A percentile compares a stretch with the other conserved stretches of the same genome.
Evolutionary conservation across 495 filamentous ascomycete genomes (phyloP).

Genomic region (Hypoxylon trugodes): DNA sequence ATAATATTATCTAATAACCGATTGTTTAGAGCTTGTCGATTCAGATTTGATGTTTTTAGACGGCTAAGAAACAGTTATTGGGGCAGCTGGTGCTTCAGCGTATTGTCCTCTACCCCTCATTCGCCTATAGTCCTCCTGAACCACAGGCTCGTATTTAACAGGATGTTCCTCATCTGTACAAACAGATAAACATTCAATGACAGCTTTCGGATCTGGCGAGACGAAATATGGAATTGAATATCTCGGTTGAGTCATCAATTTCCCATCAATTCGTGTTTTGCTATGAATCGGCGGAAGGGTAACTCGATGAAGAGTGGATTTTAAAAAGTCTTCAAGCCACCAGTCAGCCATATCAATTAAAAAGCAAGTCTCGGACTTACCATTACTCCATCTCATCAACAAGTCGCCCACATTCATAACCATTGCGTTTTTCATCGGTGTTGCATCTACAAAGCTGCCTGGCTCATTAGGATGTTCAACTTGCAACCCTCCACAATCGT

Average conservation of each 20-base stretch:
- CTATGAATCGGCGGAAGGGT: constrained; percentile 51
- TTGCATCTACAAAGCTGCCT: constrained; percentile 62
- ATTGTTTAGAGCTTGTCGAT: not conserved
- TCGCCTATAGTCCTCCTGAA: constrained; percentile 59
- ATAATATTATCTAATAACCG: no score
- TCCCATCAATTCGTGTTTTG: constrained; percentile 47
- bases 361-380: constrained; percentile 38
- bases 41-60: not conserved
- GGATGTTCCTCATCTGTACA: constrained; percentile 50
- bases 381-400: constrained; percentile 69
- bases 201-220: constrained; percentile 59
- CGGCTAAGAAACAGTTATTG: constrained; percentile 14
- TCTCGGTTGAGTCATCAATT: constrained; percentile 59
- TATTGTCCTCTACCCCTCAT: constrained; percentile 64
- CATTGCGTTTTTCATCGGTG: constrained; percentile 59
- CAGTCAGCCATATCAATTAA: constrained; percentile 4
- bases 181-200: constrained; percentile 66
- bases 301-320: constrained; percentile 66
- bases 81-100: constrained; percentile 28
- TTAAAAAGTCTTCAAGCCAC: constrained; percentile 53
- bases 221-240: constrained; percentile 73
- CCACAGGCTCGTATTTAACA: constrained; percentile 62
- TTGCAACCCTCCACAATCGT: constrained; percentile 60
- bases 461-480: constrained; percentile 62
- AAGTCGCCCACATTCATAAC: constrained; percentile 69